These are phyloP conservation scores for Arachis hypogaea DNA, from an alignment of 306 rosid species.

Conservation along the genomic window DNA sequence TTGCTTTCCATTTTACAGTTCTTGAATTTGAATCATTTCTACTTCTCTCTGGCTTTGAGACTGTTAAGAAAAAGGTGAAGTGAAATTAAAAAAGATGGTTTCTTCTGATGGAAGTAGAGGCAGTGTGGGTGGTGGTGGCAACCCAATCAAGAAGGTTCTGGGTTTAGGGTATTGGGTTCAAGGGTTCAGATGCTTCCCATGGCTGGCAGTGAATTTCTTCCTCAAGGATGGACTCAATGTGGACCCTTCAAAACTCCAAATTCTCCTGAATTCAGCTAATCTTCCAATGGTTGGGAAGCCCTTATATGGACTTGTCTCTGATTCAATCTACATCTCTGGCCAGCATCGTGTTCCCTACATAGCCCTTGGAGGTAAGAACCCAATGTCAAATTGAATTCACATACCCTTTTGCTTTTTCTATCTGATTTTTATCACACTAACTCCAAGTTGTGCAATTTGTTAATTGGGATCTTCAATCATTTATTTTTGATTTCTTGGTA, in stretches of 20 bases:
- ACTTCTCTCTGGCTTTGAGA: neutral
- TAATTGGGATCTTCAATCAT: conserved; percentile 8
- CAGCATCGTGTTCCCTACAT: conserved; percentile 93
- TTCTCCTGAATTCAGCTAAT: conserved; percentile 83
- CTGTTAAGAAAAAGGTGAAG: conserved; percentile 9
- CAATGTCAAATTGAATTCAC: neutral
- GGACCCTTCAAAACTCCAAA: conserved; percentile 79
- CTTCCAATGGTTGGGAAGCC: conserved; percentile 97
- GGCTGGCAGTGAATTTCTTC: conserved; percentile 84
- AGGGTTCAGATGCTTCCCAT: conserved; percentile 88
- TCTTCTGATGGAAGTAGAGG: conserved; percentile 21
- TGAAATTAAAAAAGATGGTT: conserved; percentile 40
- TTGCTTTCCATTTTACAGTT: neutral
- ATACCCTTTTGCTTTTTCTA: conserved; percentile 22
- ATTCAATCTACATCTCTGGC: conserved; percentile 65
- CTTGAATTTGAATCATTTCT: neutral
- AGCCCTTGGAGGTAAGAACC: conserved; percentile 68
- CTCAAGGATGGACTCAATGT: conserved; percentile 81
- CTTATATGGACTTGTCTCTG: conserved; percentile 77
- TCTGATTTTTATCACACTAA: conserved; percentile 5
- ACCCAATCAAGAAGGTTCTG: conserved; percentile 55
- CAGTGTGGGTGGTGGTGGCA: conserved; percentile 2
- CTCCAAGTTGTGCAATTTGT: neutral
- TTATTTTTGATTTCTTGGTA: conserved; percentile 20
- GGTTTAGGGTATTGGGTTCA: conserved; percentile 89